Conservation (phyloP, 371 early-diverging fungal genomes). For the Mortierella sp. region DNA sequence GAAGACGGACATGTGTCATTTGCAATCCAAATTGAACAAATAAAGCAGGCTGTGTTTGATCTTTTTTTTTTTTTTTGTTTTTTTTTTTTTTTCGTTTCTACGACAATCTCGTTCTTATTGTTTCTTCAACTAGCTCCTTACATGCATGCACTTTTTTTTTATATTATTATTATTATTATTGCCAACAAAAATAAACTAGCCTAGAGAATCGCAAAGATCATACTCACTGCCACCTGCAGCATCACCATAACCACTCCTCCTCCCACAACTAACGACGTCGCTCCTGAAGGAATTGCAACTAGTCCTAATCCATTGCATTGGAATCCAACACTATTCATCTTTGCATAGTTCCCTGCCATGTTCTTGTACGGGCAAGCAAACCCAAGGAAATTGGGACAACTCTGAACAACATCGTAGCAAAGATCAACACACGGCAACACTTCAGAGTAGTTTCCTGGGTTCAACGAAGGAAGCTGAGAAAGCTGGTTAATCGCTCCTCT, state of each 20-base stretch:
- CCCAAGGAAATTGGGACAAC: conserved; percentile 72
- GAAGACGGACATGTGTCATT: no score
- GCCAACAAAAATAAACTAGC: no score
- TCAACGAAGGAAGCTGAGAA: conserved; percentile 26
- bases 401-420: conserved; percentile 74
- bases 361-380: conserved; percentile 72
- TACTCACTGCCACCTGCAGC: background rate
- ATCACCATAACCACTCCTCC: background rate
- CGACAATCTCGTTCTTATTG: no score
- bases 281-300: conserved; percentile 37
- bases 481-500: conserved; percentile 37
- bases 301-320: conserved; percentile 52
- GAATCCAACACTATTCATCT: conserved; percentile 40
- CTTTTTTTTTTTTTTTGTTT: no score
- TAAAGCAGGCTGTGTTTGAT: no score
- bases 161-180: no score
- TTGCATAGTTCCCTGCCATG: conserved; percentile 56
- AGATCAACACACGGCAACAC: conserved; percentile 74
- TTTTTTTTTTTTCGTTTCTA: no score
- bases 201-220: no score
- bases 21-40: no score
- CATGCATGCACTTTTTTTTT: no score
- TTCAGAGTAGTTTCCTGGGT: conserved; percentile 67
- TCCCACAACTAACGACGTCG: background rate
- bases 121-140: no score